Evolutionary conservation across 257 asterid genomes (phyloP).

Genomic region (Solanum corneliomulleri): DNA sequence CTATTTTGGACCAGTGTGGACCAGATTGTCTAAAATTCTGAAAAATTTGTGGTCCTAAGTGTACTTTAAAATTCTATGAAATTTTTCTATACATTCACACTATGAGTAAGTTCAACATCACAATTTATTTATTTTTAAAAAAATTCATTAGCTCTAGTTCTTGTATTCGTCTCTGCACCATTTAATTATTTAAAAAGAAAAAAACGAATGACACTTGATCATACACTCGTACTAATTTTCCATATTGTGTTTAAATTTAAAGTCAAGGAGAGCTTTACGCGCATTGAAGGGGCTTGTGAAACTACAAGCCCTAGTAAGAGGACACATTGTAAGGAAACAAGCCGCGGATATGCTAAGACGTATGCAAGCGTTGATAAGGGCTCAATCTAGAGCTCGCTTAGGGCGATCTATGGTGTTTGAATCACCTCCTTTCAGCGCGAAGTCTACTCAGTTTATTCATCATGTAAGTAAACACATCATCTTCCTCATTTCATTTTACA

Average conservation of each 20-base stretch:
- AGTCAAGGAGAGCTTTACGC: slow-evolving; percentile 52
- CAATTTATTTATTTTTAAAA: too few species aligned
- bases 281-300: slow-evolving; percentile 48
- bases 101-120: background rate
- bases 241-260: background rate
- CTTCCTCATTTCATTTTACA: too few species aligned
- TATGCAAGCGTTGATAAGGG: slow-evolving; percentile 13
- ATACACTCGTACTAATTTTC: background rate
- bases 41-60: background rate
- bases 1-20: background rate
- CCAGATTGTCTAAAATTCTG: background rate
- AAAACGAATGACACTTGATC: background rate
- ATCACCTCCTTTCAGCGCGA: slow-evolving; percentile 43
- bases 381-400: slow-evolving; percentile 19
- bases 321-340: slow-evolving; percentile 32
- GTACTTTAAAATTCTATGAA: background rate
- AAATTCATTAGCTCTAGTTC: background rate
- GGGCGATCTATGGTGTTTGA: slow-evolving; percentile 16
- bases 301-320: slow-evolving; percentile 55
- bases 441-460: slow-evolving; percentile 30
- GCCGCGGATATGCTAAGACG: slow-evolving; percentile 6
- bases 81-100: background rate
- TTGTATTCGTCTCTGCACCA: background rate
- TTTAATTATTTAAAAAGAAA: background rate
- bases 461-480: background rate